A percentile compares a stretch with the other conserved stretches of the same genome.
phyloP scores from a whole-genome alignment of 1,284 basidiomycete species.

The Moesziomyces parantarcticus region DNA sequence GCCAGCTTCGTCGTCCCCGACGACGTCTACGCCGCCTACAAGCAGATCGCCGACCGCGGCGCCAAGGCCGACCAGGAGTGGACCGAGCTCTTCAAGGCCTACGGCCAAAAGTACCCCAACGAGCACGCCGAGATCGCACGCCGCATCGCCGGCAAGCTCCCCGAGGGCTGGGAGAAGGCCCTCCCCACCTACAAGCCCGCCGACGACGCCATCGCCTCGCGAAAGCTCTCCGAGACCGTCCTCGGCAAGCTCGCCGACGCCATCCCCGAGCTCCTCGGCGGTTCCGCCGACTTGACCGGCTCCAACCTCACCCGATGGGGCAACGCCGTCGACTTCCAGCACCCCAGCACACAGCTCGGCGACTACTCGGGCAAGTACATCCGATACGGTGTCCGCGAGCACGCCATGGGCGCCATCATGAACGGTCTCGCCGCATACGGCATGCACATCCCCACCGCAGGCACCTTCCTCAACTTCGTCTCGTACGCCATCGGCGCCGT shows the following conservation, averaged over 20 bases:
- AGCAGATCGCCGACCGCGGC: constrained; percentile 77
- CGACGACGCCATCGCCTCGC: constrained; percentile 86
- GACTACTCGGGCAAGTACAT: constrained; percentile 88
- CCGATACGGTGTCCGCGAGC: constrained; percentile 96
- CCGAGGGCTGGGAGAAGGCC: constrained; percentile 84
- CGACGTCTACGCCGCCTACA: constrained; percentile 79
- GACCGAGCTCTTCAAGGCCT: constrained; percentile 78
- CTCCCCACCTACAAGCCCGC: constrained; percentile 84
- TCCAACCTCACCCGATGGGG: constrained; percentile 88
- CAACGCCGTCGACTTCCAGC: constrained; percentile 89
- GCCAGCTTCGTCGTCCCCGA: constrained; percentile 83
- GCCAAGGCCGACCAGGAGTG: constrained; percentile 80
- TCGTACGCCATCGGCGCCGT: constrained; percentile 92
- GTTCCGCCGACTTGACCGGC: constrained; percentile 91
- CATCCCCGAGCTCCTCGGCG: constrained; percentile 82
- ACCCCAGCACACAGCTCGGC: constrained; percentile 81
- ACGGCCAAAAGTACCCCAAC: constrained; percentile 80
- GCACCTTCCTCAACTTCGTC: constrained; percentile 80
- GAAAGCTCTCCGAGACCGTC: constrained; percentile 91
- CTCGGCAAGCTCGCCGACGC: constrained; percentile 79
- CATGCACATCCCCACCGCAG: constrained; percentile 80
- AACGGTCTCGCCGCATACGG: constrained; percentile 87
- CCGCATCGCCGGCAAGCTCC: constrained; percentile 84
- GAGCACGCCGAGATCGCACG: constrained; percentile 88
- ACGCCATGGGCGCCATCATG: constrained; percentile 94